Base-by-base conservation (phyloP, 352 stramenopile species). In the Thalassiosira mediterranea region DNA sequence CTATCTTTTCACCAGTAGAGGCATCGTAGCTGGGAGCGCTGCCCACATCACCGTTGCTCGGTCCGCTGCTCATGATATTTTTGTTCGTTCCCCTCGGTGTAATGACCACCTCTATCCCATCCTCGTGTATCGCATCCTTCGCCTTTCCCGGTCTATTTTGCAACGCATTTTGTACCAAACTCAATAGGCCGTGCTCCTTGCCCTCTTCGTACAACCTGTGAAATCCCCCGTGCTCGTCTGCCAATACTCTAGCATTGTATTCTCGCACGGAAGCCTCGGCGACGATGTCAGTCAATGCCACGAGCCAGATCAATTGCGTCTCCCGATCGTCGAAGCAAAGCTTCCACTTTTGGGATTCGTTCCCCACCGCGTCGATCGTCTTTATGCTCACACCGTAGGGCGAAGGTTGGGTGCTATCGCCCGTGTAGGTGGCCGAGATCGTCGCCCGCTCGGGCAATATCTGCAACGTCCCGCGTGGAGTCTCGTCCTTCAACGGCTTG, bases 161-260 rank as follows among this genome's bases (percentile, higher is more conserved):
- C 13, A 64, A 52, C 26, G 32, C 51, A 37, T 47, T 32, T 25
- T 42, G 25, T n/a, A 77, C 47, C 13, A 46, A 29, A 26, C 42
- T 40, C 26, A 79, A 72, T n/a, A n/a, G n/a, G n/a, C n/a, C n/a
- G n/a, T n/a, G n/a, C n/a, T n/a, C 60, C 5, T 47, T 52, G 7
- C 62, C 53, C 25, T 79, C 61, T 17, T 74, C 61, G 44, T 79
- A 79, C 25, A 79, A 59, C 51, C 70, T 51, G 42, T 70, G 62
- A 63, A 79, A 79, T 28, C 70, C 70, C 2, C 62, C 70, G 49
- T 46, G 38, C 19, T 66, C 56, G 4, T 28, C 69, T 21, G 80
- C 38, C 54, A 89, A 61, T 10, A 88, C 67, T 32, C 69, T 29
- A 2, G 67, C 19, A 79, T 89, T 89, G 53, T 63, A 79, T 38